Percentiles rank a stretch among this genome's conserved stretches.
phyloP scores from a whole-genome alignment of 108 stramenopile species.

The Heterococcus sp. region DNA sequence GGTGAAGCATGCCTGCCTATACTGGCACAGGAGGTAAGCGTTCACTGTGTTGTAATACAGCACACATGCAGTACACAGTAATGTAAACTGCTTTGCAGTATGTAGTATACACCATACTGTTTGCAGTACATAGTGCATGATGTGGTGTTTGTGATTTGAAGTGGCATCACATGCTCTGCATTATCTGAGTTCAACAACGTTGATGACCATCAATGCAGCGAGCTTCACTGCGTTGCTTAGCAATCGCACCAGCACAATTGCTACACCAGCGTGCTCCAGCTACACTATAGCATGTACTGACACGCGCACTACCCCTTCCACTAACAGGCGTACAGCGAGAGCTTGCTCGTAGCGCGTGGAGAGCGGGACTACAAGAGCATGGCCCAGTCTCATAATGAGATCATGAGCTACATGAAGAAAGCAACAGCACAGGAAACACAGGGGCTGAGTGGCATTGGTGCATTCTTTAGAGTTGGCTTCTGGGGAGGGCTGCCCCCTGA shows the following conservation, averaged over 20 bases:
- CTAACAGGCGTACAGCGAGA: constrained; percentile 23
- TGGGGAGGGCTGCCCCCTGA: constrained; percentile 32
- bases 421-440: constrained; percentile 34
- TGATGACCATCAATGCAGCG: too few species aligned
- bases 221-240: too few species aligned
- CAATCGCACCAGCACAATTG: too few species aligned
- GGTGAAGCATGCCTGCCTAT: constrained; percentile 33
- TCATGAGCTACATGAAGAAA: constrained; percentile 25
- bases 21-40: constrained; percentile 4
- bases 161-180: too few species aligned
- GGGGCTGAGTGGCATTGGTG: constrained; percentile 21
- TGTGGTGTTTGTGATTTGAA: neutral
- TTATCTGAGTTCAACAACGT: too few species aligned
- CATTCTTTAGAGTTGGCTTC: constrained; percentile 34
- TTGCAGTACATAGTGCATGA: too few species aligned
- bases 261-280: neutral
- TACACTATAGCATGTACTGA: neutral
- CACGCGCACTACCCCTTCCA: neutral
- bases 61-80: too few species aligned
- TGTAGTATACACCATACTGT: too few species aligned
- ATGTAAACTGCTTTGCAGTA: too few species aligned
- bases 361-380: constrained; percentile 45
- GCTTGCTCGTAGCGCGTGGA: constrained; percentile 6
- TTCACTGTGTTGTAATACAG: too few species aligned
- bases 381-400: constrained; percentile 34